These are phyloP conservation scores for Triangularia setosa DNA, from an alignment of 2,329 filamentous ascomycete species.

Conservation along the genomic window DNA sequence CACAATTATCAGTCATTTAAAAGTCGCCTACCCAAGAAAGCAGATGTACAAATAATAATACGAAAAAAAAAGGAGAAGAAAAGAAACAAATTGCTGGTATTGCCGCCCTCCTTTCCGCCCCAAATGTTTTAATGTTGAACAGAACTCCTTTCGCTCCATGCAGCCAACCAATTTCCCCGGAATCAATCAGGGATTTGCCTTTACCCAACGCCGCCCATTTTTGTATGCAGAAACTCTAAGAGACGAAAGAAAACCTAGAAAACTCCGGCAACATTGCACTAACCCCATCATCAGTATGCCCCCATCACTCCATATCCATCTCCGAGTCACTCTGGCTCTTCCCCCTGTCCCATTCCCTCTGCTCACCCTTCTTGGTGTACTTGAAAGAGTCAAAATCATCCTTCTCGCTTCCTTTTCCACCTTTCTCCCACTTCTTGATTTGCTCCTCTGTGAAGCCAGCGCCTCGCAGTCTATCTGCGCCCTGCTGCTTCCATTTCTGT, in stretches of 20 bases:
- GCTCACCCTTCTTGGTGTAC: constrained; percentile 68
- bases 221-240: background rate
- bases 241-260: background rate
- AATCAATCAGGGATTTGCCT: background rate
- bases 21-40: background rate
- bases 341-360: constrained; percentile 57
- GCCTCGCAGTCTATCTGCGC: constrained; percentile 68
- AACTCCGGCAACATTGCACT: background rate
- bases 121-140: background rate
- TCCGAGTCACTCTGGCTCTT: constrained; percentile 33
- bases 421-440: constrained; percentile 66
- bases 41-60: background rate
- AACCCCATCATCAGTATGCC: background rate
- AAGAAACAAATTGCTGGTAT: too few relatives aligned
- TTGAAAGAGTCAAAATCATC: constrained; percentile 61
- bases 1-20: background rate
- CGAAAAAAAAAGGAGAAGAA: too few relatives aligned
- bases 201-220: background rate
- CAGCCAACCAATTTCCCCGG: background rate
- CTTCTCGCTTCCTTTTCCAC: constrained; percentile 54
- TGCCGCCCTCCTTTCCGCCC: background rate
- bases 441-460: constrained; percentile 77
- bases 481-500: constrained; percentile 71
- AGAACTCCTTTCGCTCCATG: background rate
- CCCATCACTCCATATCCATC: background rate